Evolutionary conservation across 345 rosid species (phyloP).

Genomic region (Garcia nutans): DNA sequence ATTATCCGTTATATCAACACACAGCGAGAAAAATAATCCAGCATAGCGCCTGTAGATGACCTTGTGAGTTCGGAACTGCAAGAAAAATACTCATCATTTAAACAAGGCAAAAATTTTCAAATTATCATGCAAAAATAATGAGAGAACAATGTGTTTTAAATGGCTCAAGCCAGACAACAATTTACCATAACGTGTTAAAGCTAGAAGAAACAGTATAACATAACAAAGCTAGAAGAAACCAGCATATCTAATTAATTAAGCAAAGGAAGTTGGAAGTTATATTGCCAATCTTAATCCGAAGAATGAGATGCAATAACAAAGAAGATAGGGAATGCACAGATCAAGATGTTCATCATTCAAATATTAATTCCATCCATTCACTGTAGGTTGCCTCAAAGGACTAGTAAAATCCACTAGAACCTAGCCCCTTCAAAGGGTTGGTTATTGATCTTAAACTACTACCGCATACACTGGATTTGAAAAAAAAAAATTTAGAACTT

Average conservation of each 20-base stretch:
- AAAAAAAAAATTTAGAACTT: no score
- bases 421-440: no score
- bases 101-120: not conserved
- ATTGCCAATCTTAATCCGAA: not conserved
- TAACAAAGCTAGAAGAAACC: no score
- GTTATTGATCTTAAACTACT: no score
- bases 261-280: not conserved
- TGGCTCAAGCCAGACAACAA: not conserved
- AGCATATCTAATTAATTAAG: no score
- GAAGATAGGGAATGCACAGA: not conserved
- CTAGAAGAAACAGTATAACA: not conserved
- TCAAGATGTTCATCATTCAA: no score
- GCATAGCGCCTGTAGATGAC: constrained; percentile 95
- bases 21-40: constrained; percentile 85
- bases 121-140: not conserved
- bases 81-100: constrained; percentile 1
- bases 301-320: not conserved
- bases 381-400: no score
- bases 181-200: not conserved
- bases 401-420: no score
- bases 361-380: no score
- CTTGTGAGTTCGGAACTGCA: constrained; percentile 93
- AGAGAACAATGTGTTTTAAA: not conserved
- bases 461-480: no score
- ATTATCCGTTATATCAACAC: constrained; percentile 95